Base-by-base conservation (phyloP, 768 basidiomycete species). In the Boletellus ananas region DNA sequence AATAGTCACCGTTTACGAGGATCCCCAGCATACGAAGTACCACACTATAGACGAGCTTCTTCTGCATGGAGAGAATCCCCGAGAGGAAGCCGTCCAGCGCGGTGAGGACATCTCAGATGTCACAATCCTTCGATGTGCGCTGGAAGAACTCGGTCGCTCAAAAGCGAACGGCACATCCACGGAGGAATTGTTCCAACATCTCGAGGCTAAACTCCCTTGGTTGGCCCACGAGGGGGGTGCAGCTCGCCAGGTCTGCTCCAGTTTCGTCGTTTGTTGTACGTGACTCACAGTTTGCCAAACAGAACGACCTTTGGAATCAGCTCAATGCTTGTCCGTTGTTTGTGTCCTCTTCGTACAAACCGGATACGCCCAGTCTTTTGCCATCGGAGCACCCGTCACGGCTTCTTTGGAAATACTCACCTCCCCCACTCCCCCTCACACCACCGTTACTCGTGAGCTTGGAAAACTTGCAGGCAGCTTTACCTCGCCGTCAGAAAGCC, bases 71-170 rank as follows among this genome's bases (percentile, higher is more conserved):
- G 47, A 42, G 38, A 34, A 13, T 21, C 44, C 55, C 16, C 34
- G 16, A 13, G 64, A 50, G 29, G 58, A 47, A 37, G 27, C 51
- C 21, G 34, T 31, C 34, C 62, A 61, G 8, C 58, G 50, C 2
- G 42, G 51, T 13, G 50, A 54, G 36, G 67, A 66, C 9, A 62
- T 85, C 6, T 76, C 81, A 2, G 70, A 74, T 9, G 54, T 81
- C 5, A 80, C 83, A 1, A 66, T 88, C 7, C 70, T 90, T 34
- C 79, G 87, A 9, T 87, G 83, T 57, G 81, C 75, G 3, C 69
- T 89, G 36, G 67, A 72, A 27, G 83, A 83, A 41, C 71, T 74
- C 50, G 65, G 58, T 46, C 72, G 58, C 57, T 70, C 64, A 18
- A 72, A 72, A 42, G 38, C 51, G 6, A 65, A 71, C 25, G 68